Evolutionary conservation across 805 yeast species (phyloP).

Genomic region (Suhomyces kilbournensis): DNA sequence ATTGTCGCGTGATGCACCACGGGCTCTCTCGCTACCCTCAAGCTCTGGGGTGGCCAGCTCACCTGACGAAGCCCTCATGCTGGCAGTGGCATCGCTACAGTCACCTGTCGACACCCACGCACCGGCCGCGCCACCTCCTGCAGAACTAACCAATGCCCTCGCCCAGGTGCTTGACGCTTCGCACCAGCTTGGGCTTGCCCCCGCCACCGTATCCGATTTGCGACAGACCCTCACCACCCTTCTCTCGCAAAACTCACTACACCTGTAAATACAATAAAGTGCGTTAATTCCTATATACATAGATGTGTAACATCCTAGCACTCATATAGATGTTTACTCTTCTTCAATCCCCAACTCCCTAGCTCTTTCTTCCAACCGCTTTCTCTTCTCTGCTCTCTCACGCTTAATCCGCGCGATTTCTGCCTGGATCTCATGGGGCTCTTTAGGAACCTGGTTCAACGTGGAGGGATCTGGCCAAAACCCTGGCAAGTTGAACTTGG

Average conservation of each 20-base stretch:
- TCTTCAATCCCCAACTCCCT: slow-evolving; percentile 63
- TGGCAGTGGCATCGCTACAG: neutral
- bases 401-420: slow-evolving; percentile 84
- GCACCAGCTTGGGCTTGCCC: neutral
- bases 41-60: neutral
- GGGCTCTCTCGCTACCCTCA: neutral
- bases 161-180: neutral
- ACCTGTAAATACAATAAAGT: neutral
- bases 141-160: neutral
- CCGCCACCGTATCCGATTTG: neutral
- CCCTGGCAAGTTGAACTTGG: slow-evolving; percentile 85
- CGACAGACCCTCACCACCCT: neutral
- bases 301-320: neutral
- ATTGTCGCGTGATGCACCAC: neutral
- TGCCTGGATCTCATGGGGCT: slow-evolving; percentile 85
- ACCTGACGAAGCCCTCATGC: neutral
- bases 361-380: slow-evolving; percentile 69
- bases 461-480: slow-evolving; percentile 98
- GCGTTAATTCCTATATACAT: neutral
- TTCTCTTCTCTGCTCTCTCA: slow-evolving; percentile 70
- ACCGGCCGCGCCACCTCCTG: neutral
- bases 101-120: neutral
- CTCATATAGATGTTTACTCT: slow-evolving; percentile 7
- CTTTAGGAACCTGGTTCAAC: slow-evolving; percentile 86
- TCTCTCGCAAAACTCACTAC: neutral